Conservation (phyloP, 305 asterid species). For the Plantago lanceolata region DNA sequence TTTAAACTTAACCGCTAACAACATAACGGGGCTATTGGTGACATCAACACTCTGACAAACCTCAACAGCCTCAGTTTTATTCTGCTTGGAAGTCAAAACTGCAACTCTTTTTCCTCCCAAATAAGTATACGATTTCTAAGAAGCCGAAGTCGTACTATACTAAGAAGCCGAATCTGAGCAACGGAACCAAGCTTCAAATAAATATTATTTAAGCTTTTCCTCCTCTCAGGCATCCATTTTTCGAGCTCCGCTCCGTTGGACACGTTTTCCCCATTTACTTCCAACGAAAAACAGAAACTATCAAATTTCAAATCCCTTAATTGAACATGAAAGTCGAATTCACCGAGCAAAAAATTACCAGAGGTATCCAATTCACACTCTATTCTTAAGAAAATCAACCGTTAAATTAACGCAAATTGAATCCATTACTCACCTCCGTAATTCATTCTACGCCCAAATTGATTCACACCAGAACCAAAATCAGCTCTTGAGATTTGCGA, state of each 20-base stretch:
- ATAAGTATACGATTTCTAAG: conserved; percentile 72
- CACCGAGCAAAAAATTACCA: too few relatives aligned
- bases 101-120: conserved; percentile 72
- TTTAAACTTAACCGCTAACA: conserved; percentile 50
- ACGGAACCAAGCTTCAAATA: conserved; percentile 84
- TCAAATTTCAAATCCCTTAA: too few relatives aligned
- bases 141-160: conserved; percentile 57
- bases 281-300: too few relatives aligned
- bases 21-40: conserved; percentile 33
- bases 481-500: too few relatives aligned
- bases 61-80: conserved; percentile 24
- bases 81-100: conserved; percentile 33
- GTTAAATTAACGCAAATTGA: too few relatives aligned
- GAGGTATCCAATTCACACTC: too few relatives aligned
- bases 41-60: conserved; percentile 24
- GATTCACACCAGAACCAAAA: too few relatives aligned
- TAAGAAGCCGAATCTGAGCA: conserved; percentile 82
- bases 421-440: too few relatives aligned
- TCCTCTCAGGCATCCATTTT: conserved; percentile 48
- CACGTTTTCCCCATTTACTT: conserved; percentile 62
- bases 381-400: too few relatives aligned
- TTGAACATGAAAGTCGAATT: too few relatives aligned
- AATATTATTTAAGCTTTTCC: conserved; percentile 45
- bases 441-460: too few relatives aligned
- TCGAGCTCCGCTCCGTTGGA: conserved; percentile 45